Evolutionary conservation across 1,284 basidiomycete species (phyloP), one percentile per base, ranked within the genome.

Genomic region (Limonomyces culmigenus): DNA sequence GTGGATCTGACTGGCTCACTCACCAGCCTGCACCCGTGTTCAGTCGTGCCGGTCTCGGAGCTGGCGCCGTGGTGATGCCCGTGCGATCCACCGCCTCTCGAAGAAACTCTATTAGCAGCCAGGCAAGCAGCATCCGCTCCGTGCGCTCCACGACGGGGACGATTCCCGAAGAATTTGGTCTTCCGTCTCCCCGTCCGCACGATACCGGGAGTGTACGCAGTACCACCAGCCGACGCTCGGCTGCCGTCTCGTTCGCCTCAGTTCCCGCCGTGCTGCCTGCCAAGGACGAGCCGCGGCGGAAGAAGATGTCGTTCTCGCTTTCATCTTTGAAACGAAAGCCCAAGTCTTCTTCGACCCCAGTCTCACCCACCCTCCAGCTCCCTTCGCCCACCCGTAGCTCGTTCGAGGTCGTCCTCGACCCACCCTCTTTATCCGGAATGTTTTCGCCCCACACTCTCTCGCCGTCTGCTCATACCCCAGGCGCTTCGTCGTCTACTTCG

Each of bases 51-150:
- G 53, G 58, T 6, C 49, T 68, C 5, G 48, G 53, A 8, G 49
- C 52, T 3, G 46, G 56, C 8, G 50, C 50, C 29, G 58, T 67
- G 15, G 51, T 68, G 10, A 48, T 70, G 33, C 67, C 65, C 17
- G 45, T 66, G 23, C 23, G 23, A 8, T 8, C 23, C 8, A 8
- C 23, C 23, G 8, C n/a, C n/a, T n/a, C n/a, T n/a, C n/a, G n/a
- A n/a, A n/a, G n/a, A n/a, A n/a, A n/a, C n/a, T n/a, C n/a, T n/a
- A n/a, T n/a, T n/a, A n/a, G n/a, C n/a, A n/a, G 1, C 54, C 59
- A 18, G 60, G 59, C 13, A 45, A 45, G 35, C 46, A 47, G 27
- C 42, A 41, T 1, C 36, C 36, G 17, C 39, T 44, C 3, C 44
- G 43, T 13, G 46, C 47, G 19, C 12, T 20, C 34, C 13, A n/a